Conservation (phyloP, 768 basidiomycete species). For the Naganishia friedmannii region DNA sequence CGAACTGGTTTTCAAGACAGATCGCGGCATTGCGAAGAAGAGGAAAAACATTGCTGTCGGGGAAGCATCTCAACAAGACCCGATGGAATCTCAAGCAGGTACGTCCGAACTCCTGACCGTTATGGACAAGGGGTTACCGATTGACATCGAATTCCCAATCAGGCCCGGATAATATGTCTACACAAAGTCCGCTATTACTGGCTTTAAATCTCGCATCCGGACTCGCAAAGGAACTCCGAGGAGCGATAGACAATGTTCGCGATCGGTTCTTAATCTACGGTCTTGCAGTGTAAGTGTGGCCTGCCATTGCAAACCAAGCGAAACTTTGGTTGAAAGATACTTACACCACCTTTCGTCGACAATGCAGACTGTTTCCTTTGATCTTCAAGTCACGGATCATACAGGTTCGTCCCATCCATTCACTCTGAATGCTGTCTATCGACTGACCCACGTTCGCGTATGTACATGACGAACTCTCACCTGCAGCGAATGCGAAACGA, state of each 20-base stretch:
- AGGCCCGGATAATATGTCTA: neutral
- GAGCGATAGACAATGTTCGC: neutral
- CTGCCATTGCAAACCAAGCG: neutral
- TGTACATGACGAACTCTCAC: neutral
- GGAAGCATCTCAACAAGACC: neutral
- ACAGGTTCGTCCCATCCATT: neutral
- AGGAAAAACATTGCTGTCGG: neutral
- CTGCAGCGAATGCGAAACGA: conserved; percentile 20
- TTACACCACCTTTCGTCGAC: neutral
- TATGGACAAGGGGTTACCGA: too few relatives aligned
- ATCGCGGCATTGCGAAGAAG: neutral
- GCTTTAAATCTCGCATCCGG: neutral
- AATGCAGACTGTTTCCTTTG: conserved; percentile 22
- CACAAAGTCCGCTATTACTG: neutral
- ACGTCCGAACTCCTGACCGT: neutral
- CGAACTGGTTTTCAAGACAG: neutral
- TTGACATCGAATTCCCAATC: too few relatives aligned
- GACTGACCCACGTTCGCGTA: neutral
- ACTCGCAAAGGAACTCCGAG: neutral
- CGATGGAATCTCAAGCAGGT: neutral
- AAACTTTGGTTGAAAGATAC: neutral
- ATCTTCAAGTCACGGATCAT: conserved; percentile 24
- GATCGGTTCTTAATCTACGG: conserved; percentile 24
- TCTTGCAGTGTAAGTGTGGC: conserved; percentile 8
- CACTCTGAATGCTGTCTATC: too few relatives aligned